These are phyloP conservation scores for Pelargonium australe DNA, from an alignment of 441 rosid species.

Conservation along the genomic window DNA sequence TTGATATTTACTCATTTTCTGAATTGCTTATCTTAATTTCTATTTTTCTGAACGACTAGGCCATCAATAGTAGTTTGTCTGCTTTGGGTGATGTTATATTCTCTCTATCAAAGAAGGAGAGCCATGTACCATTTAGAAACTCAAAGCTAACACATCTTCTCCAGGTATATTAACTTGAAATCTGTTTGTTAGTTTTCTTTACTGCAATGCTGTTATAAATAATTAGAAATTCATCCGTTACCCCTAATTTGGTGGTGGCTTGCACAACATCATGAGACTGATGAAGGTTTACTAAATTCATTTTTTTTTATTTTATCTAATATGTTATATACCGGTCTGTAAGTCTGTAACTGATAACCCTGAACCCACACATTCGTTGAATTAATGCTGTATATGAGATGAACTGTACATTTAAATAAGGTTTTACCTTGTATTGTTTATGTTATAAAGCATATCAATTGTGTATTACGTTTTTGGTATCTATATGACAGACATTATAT, in stretches of 20 bases:
- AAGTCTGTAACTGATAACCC: background rate
- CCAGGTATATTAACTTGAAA: constrained; percentile 48
- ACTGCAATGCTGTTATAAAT: constrained; percentile 1
- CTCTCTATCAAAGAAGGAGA: constrained; percentile 89
- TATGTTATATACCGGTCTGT: no score
- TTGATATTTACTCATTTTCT: background rate
- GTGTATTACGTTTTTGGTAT: no score
- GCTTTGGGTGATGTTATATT: constrained; percentile 83
- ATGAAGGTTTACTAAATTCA: background rate
- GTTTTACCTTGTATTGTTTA: no score
- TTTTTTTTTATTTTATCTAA: no score
- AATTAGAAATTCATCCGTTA: background rate
- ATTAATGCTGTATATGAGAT: background rate
- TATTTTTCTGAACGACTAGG: constrained; percentile 33
- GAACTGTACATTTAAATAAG: background rate
- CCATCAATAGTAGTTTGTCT: constrained; percentile 89
- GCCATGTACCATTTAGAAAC: constrained; percentile 92
- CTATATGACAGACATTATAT: no score
- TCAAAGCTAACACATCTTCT: constrained; percentile 91
- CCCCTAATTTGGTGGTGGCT: background rate
- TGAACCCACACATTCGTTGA: background rate
- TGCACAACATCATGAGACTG: background rate
- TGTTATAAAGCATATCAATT: no score
- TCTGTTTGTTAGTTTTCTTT: background rate
- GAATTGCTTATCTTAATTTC: constrained; percentile 7